A percentile compares a stretch with the other conserved stretches of the same genome.
Evolutionary conservation across 257 asterid species (phyloP).

Genomic region (Solanum pimpinellifolium): DNA sequence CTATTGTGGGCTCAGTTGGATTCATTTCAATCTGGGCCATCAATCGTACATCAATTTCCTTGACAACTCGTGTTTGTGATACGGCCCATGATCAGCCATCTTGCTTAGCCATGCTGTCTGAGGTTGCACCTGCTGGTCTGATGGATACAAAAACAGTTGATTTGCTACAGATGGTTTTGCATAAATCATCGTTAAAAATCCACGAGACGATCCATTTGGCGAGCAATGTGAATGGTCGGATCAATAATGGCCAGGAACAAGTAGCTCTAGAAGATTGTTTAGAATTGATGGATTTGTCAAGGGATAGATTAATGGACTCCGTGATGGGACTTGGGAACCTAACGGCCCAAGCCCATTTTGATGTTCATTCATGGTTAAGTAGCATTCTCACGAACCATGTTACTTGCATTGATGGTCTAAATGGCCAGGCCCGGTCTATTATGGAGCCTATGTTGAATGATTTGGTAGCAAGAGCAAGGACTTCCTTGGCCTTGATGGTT

Average conservation of each 20-base stretch:
- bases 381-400: constrained; percentile 14
- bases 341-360: neutral
- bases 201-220: neutral
- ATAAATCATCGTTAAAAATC: neutral
- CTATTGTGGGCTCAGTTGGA: neutral
- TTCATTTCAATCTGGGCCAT: neutral
- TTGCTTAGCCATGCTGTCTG: constrained; percentile 4
- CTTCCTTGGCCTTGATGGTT: constrained; percentile 15
- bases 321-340: constrained; percentile 5
- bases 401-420: constrained; percentile 14
- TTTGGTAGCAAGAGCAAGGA: constrained; percentile 3
- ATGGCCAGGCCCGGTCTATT: neutral
- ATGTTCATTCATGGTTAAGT: constrained; percentile 16
- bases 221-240: neutral
- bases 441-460: constrained; percentile 10
- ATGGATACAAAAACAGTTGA: neutral
- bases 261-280: constrained; percentile 12
- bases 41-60: neutral
- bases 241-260: neutral
- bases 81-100: constrained; percentile 3
- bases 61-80: neutral
- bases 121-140: neutral
- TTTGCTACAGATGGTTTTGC: neutral
- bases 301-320: constrained; percentile 13
- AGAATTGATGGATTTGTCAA: constrained; percentile 15